Base-by-base conservation (phyloP, 176 grass and related monocot species). In the Alopecurus myosuroides region DNA sequence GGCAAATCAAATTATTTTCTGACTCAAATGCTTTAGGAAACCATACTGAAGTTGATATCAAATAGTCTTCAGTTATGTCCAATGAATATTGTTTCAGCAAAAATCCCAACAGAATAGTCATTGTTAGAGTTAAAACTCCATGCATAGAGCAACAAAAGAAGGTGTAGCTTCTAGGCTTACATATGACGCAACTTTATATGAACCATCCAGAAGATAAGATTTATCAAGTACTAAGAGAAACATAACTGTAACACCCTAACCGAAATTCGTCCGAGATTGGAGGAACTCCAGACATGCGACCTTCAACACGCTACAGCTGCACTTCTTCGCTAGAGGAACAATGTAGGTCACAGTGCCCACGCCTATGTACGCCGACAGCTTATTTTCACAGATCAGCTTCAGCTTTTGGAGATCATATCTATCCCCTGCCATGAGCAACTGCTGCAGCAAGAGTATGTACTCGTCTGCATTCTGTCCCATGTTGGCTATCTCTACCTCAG, bases 181-280 rank as follows among this genome's bases (percentile, higher is more conserved):
- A 33, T 33, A 57, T 6, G 40, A 49, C 51, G 7, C 22, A 65
- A 26, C 39, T 46, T 62, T 62, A 12, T 83, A 53, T 34, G 12
- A 41, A 11, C 3, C 8, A 48, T 46, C 33, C 28, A 51, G 14
- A 50, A 65, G 34, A 64, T 6, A 63, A 10, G 9, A 52, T 75
- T 72, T 8, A 64, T 75, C 11, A 26, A 17, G 17, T 62, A 81
- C 55, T 75, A 40, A 57, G 81, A 74, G 13, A 63, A 85, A 81
- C 70, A 46, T 73, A 13, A 30, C 25, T 73, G 70, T 73, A 44
- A 46, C 25, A 73, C 7, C 23, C 14, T 73, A 73, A 73, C 26
- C 23, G n/a, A n/a, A n/a, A n/a, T n/a, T n/a, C n/a, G n/a, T n/a
- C n/a, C n/a, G n/a, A n/a, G n/a, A n/a, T n/a, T n/a, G n/a, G n/a